A percentile compares a stretch with the other conserved stretches of the same genome.
phyloP scores from a whole-genome alignment of 805 yeast species.

The Kuraishia molischiana region DNA sequence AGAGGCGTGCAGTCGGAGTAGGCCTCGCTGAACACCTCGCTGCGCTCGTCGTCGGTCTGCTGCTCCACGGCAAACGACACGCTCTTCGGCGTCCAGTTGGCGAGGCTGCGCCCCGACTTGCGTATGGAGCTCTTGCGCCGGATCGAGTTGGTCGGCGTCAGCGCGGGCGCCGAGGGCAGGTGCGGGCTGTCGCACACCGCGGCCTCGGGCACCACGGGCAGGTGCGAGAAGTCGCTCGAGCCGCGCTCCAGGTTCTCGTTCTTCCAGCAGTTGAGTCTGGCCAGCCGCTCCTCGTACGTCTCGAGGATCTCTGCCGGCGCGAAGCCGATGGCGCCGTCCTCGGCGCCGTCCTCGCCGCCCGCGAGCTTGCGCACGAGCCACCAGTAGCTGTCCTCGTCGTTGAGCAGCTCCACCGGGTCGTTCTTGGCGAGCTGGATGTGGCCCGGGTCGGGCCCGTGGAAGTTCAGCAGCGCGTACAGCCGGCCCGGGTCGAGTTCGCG shows the following conservation, averaged over 20 bases:
- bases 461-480: slow-evolving; percentile 79
- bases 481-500: slow-evolving; percentile 74
- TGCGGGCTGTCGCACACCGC: slow-evolving; percentile 16
- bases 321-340: slow-evolving; percentile 73
- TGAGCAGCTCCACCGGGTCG: slow-evolving; percentile 72
- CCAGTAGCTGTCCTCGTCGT: slow-evolving; percentile 93
- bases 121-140: background rate
- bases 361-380: slow-evolving; percentile 64
- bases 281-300: slow-evolving; percentile 83
- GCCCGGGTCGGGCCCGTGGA: slow-evolving; percentile 86
- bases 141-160: slow-evolving; percentile 4
- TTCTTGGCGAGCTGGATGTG: slow-evolving; percentile 76
- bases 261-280: slow-evolving; percentile 85
- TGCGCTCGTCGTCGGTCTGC: background rate
- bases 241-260: slow-evolving; percentile 60
- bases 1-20: slow-evolving; percentile 3
- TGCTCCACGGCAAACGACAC: slow-evolving; percentile 2
- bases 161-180: slow-evolving; percentile 5
- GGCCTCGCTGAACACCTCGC: slow-evolving; percentile 4
- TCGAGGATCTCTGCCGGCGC: slow-evolving; percentile 96
- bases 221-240: slow-evolving; percentile 5
- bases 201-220: slow-evolving; percentile 10
- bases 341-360: slow-evolving; percentile 22
- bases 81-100: slow-evolving; percentile 15
- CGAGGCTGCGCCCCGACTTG: slow-evolving; percentile 10